Percentiles rank a stretch among this genome's conserved stretches.
Conservation (phyloP, 2,329 filamentous ascomycete species). For the Sporothrix inflata region DNA sequence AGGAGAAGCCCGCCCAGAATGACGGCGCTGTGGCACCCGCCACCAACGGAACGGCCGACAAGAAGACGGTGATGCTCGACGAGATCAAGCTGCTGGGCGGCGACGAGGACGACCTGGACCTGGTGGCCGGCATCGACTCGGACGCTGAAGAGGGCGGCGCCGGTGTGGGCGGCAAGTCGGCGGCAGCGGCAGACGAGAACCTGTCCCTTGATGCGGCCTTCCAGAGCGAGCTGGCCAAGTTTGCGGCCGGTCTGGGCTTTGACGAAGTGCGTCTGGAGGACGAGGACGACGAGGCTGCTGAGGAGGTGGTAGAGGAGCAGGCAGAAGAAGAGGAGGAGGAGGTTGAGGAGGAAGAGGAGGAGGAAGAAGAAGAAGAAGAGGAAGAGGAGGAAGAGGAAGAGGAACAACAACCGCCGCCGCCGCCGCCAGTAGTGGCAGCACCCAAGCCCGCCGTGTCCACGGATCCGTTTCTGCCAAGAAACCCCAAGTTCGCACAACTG, state of each 20-base stretch:
- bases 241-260: conserved; percentile 56
- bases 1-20: background rate
- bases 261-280: conserved; percentile 47
- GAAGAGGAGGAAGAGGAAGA: conserved; percentile 41
- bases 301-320: conserved; percentile 45
- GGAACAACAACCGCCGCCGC: conserved; percentile 40
- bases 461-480: conserved; percentile 32
- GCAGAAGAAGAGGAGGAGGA: conserved; percentile 45
- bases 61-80: conserved; percentile 51
- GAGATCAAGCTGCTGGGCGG: conserved; percentile 69
- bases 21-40: background rate
- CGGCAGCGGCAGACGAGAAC: conserved; percentile 33
- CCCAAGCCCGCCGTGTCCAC: conserved; percentile 32
- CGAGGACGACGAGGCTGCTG: conserved; percentile 44
- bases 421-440: conserved; percentile 28
- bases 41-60: conserved; percentile 25
- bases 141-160: conserved; percentile 50
- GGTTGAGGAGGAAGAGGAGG: conserved; percentile 42
- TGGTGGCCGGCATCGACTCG: conserved; percentile 60
- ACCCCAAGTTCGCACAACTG: conserved; percentile 41
- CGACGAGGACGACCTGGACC: conserved; percentile 65
- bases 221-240: conserved; percentile 55
- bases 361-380: conserved; percentile 39
- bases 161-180: conserved; percentile 35
- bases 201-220: conserved; percentile 40